Conservation (phyloP, 192 early-diverging fungal species). For the Backusella tarrabulga region DNA sequence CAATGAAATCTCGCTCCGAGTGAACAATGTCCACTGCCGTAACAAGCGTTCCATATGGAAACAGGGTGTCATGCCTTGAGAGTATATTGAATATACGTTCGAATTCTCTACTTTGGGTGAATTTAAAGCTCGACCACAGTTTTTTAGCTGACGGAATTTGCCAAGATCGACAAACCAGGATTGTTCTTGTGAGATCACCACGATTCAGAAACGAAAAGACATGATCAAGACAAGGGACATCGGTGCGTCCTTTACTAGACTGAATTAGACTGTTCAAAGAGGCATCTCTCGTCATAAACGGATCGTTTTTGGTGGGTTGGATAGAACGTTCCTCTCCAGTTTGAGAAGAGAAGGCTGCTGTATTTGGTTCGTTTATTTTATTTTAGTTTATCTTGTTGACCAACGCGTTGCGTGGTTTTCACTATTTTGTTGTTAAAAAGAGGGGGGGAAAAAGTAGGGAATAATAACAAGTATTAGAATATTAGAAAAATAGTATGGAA, state of each 20-base stretch:
- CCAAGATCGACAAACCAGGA: slow-evolving; percentile 23
- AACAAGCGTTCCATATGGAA: slow-evolving; percentile 22
- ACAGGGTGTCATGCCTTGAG: slow-evolving; percentile 14
- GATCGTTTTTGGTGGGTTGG: background rate
- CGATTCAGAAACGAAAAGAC: slow-evolving; percentile 8
- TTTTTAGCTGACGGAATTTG: slow-evolving; percentile 13
- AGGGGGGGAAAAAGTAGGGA: background rate
- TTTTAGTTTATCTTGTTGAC: background rate
- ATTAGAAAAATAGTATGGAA: background rate
- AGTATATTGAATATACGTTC: slow-evolving; percentile 30
- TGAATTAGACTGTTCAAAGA: slow-evolving; percentile 9
- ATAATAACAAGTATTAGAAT: background rate
- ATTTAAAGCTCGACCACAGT: slow-evolving; percentile 29
- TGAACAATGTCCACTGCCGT: slow-evolving; percentile 25
- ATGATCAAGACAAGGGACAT: slow-evolving; percentile 4
- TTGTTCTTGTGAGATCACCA: slow-evolving; percentile 2
- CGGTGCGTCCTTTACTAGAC: background rate
- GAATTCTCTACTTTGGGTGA: slow-evolving; percentile 27
- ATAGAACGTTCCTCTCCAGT: slow-evolving; percentile 4
- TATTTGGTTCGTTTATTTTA: slow-evolving; percentile 9
- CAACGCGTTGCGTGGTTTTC: slow-evolving; percentile 4
- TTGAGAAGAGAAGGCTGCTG: slow-evolving; percentile 1
- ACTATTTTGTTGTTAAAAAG: background rate
- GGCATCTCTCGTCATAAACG: slow-evolving; percentile 24
- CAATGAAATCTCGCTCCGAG: slow-evolving; percentile 25